These are phyloP conservation scores for Babesia bigemina DNA, from an alignment of 169 alveolate species.

Conservation along the genomic window DNA sequence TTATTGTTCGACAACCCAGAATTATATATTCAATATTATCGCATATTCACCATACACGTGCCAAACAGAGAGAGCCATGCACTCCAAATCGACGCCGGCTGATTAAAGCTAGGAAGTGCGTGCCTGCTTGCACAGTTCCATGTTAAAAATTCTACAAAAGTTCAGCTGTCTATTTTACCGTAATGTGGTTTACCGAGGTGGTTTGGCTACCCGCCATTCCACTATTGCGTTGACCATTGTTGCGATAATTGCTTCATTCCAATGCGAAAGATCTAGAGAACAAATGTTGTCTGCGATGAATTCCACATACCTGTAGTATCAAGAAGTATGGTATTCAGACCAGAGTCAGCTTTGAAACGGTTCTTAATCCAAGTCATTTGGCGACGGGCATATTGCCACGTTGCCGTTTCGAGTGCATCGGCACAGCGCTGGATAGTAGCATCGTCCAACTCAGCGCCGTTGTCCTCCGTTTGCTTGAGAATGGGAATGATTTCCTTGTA, in stretches of 20 bases:
- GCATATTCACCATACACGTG: too few relatives aligned
- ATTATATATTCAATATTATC: too few relatives aligned
- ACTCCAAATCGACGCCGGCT: too few relatives aligned
- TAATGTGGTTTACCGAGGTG: not conserved
- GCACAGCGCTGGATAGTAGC: slow-evolving; percentile 51
- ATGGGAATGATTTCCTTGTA: slow-evolving; percentile 74
- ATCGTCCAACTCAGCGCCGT: slow-evolving; percentile 8
- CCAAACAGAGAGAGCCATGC: too few relatives aligned
- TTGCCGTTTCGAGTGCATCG: slow-evolving; percentile 63
- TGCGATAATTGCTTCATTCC: slow-evolving; percentile 3
- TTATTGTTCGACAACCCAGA: too few relatives aligned
- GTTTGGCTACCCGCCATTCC: not conserved
- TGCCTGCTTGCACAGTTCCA: too few relatives aligned
- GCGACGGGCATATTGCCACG: slow-evolving; percentile 73
- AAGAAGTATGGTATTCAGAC: slow-evolving; percentile 5
- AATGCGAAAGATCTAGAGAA: not conserved
- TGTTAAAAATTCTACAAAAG: too few relatives aligned
- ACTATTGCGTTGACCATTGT: slow-evolving; percentile 9
- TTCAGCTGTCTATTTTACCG: too few relatives aligned
- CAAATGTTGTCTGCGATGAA: not conserved
- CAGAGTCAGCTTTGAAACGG: slow-evolving; percentile 47
- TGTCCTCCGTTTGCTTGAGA: slow-evolving; percentile 42
- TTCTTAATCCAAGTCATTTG: slow-evolving; percentile 78
- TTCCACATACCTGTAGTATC: slow-evolving; percentile 54
- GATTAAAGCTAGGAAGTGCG: too few relatives aligned